These are phyloP conservation scores for Tetrapisispora taiwanensis DNA, from an alignment of 805 yeast species.

Conservation along the genomic window DNA sequence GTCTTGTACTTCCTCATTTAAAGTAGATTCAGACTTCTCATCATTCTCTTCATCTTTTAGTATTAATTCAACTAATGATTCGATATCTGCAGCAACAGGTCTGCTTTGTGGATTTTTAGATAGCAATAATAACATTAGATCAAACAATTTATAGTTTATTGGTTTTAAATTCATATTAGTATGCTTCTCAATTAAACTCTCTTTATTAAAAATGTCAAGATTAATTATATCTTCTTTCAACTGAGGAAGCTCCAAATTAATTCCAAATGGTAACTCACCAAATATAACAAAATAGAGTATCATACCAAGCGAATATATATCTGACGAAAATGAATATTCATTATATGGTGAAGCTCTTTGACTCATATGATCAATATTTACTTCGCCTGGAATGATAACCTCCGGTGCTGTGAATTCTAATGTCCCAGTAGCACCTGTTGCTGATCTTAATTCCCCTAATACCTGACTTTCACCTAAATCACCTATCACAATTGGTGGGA, in stretches of 20 bases:
- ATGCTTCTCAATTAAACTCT: slow-evolving; percentile 12
- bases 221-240: slow-evolving; percentile 30
- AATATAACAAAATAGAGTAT: slow-evolving; percentile 68
- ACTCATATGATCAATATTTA: neutral
- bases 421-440: slow-evolving; percentile 84
- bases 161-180: slow-evolving; percentile 10
- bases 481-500: slow-evolving; percentile 70
- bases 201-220: slow-evolving; percentile 20
- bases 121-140: slow-evolving; percentile 34
- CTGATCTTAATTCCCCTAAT: slow-evolving; percentile 51
- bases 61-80: slow-evolving; percentile 5
- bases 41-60: neutral
- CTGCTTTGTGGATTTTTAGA: slow-evolving; percentile 31
- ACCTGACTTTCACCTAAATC: slow-evolving; percentile 86
- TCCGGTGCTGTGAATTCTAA: slow-evolving; percentile 86
- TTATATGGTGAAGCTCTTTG: slow-evolving; percentile 19
- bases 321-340: slow-evolving; percentile 63
- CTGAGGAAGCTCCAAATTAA: slow-evolving; percentile 16
- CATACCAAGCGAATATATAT: slow-evolving; percentile 76
- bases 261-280: slow-evolving; percentile 54
- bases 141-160: slow-evolving; percentile 26
- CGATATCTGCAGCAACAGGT: slow-evolving; percentile 35
- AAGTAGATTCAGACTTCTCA: neutral
- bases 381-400: slow-evolving; percentile 34
- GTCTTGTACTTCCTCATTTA: too few relatives aligned